Base-by-base conservation (phyloP, 805 yeast genomes). In the Saturnispora mendoncae region DNA sequence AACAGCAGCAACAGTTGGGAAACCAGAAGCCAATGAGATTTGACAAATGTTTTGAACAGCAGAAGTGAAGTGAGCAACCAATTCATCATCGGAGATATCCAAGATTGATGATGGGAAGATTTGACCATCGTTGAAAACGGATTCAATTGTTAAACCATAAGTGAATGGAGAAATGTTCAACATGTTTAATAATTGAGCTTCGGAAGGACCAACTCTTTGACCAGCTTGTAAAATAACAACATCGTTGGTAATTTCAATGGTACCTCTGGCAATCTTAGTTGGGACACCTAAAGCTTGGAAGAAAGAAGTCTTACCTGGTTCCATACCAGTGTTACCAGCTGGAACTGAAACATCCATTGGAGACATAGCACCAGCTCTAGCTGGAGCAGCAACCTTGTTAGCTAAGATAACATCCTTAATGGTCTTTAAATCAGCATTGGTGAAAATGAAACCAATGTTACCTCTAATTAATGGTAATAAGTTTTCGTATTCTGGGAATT, bases 261-360 rank as follows among this genome's bases (percentile, higher is more conserved):
- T 87, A 92, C 99, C 99, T 84, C 99, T 88, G 73, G 95, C 92
- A 87, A 92, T 92, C 94, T 92, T 92, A 85, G 99, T 92, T 80
- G 98, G 98, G 64, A 92, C 96, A 85, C 97, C 97, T 65, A 92
- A 81, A 67, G 99, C 98, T 81, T 92, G 99, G 97, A 92, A 92
- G 94, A 92, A 92, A 68, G 98, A 92, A 66, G 99, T 92, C 86
- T 92, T 92, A 83, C 97, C 97, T 73, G 99, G 99, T 78, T 92
- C 98, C 95, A 92, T 88, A 84, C 97, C 97, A 61, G 99, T 92
- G 95, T 92, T 92, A 72, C 95, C 94, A 62, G 97, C 97, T 68
- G 94, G 94, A 58, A 92, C 83, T 82, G 80, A 86, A 64, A 92
- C 97, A 66, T 90, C 97, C 69, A 69, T 82, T 70, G 97, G 97